Evolutionary conservation across 805 yeast genomes (phyloP).

Genomic region (Candida piceae): DNA sequence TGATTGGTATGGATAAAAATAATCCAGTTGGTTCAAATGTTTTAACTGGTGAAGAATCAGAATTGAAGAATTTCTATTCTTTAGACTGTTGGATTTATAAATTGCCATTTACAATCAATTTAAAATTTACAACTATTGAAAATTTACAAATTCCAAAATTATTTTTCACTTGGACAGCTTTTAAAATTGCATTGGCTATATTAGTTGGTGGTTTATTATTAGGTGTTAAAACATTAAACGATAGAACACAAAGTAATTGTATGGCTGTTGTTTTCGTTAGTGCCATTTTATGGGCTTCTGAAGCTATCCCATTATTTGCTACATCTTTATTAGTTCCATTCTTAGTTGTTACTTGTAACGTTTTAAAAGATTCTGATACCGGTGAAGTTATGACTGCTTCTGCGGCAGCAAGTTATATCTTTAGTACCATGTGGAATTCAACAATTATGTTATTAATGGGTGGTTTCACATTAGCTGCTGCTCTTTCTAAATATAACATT

Average conservation of each 20-base stretch:
- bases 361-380: constrained; percentile 41
- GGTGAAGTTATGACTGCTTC: constrained; percentile 40
- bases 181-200: constrained; percentile 44
- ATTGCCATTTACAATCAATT: constrained; percentile 15
- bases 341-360: constrained; percentile 40
- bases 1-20: constrained; percentile 41
- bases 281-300: constrained; percentile 48
- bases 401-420: constrained; percentile 39
- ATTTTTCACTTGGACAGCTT: constrained; percentile 41
- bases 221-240: constrained; percentile 58
- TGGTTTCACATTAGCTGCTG: constrained; percentile 52
- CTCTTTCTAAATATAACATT: constrained; percentile 47
- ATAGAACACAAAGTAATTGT: constrained; percentile 55
- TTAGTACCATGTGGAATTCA: constrained; percentile 49
- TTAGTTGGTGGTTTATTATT: constrained; percentile 49
- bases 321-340: constrained; percentile 47
- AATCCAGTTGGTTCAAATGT: constrained; percentile 32
- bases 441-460: constrained; percentile 47
- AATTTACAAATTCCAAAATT: constrained; percentile 42
- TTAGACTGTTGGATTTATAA: constrained; percentile 20
- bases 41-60: constrained; percentile 30
- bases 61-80: constrained; percentile 30
- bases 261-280: constrained; percentile 59
- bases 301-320: constrained; percentile 45
- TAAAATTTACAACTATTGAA: constrained; percentile 19